Percentiles rank a stretch among this genome's conserved stretches.
Conservation (phyloP, 148 eudicot genomes). For the Dianthus caryophyllus region DNA sequence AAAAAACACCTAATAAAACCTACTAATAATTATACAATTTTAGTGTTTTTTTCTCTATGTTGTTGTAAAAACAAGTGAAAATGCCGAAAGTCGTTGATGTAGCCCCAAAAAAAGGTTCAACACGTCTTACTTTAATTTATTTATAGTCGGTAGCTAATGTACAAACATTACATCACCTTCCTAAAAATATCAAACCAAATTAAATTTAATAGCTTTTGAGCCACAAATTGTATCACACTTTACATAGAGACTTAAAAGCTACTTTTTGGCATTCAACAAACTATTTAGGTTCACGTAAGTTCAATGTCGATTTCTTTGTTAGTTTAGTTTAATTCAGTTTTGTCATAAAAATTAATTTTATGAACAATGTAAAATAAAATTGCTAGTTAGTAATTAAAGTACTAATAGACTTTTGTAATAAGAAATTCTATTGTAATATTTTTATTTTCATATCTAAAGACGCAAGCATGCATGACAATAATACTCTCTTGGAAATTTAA, state of each 20-base stretch:
- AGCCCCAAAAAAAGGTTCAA: conserved; percentile 8
- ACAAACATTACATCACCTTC: neutral
- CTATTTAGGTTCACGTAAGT: neutral
- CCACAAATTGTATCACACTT: neutral
- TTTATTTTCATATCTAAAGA: no score
- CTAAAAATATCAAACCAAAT: no score
- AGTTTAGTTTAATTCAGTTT: no score
- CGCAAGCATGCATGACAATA: no score
- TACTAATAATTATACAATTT: no score
- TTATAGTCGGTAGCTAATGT: neutral
- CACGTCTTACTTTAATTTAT: neutral
- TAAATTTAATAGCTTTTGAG: neutral
- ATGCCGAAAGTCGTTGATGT: conserved; percentile 11
- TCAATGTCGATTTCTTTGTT: neutral
- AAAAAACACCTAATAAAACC: no score
- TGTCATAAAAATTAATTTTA: no score
- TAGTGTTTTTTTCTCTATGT: neutral
- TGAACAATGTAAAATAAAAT: no score
- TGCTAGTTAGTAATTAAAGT: no score
- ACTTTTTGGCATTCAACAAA: neutral
- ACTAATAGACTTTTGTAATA: no score
- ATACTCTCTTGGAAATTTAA: no score
- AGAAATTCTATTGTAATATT: no score
- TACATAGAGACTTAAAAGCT: neutral
- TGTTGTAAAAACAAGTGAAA: neutral